These are phyloP conservation scores for Borealophlyctis nickersoniae DNA, from an alignment of 192 early-diverging fungal genomes.

Conservation along the genomic window DNA sequence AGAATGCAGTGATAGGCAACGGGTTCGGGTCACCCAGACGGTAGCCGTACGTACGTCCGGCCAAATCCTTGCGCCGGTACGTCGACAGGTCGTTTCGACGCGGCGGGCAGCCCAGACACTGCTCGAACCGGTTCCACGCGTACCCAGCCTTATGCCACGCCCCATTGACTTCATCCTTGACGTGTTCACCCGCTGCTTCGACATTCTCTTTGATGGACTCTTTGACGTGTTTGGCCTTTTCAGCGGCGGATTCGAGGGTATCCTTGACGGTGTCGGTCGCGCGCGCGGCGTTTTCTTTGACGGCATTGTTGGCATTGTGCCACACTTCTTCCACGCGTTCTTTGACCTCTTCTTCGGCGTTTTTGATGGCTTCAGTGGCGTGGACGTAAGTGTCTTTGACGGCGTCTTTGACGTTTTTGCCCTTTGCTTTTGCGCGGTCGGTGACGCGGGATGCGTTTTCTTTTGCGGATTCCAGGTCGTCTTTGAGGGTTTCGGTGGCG, in stretches of 20 bases:
- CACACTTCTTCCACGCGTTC: constrained; percentile 3
- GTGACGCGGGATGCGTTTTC: background rate
- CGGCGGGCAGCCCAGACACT: constrained; percentile 17
- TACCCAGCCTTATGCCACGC: constrained; percentile 8
- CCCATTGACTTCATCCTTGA: constrained; percentile 18
- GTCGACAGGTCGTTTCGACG: background rate
- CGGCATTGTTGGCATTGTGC: constrained; percentile 6
- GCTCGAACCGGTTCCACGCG: constrained; percentile 27
- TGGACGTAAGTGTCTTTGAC: constrained; percentile 1
- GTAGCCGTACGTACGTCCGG: constrained; percentile 4
- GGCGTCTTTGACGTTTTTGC: constrained; percentile 2
- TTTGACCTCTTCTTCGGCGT: background rate
- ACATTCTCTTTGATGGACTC: constrained; percentile 13
- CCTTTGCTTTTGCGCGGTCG: background rate
- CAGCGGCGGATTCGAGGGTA: constrained; percentile 1
- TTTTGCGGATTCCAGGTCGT: background rate
- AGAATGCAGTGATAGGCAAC: constrained; percentile 38
- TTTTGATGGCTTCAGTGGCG: constrained; percentile 6
- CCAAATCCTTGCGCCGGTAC: background rate
- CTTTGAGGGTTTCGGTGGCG: constrained; percentile 1
- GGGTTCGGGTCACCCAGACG: no score
- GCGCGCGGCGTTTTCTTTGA: constrained; percentile 7
- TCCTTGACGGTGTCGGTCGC: constrained; percentile 6
- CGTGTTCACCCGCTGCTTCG: constrained; percentile 11
- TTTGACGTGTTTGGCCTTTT: constrained; percentile 25